A percentile compares a stretch with the other conserved stretches of the same genome.
Evolutionary conservation across 2,329 filamentous ascomycete species (phyloP).

Genomic region (Fusarium sp.): DNA sequence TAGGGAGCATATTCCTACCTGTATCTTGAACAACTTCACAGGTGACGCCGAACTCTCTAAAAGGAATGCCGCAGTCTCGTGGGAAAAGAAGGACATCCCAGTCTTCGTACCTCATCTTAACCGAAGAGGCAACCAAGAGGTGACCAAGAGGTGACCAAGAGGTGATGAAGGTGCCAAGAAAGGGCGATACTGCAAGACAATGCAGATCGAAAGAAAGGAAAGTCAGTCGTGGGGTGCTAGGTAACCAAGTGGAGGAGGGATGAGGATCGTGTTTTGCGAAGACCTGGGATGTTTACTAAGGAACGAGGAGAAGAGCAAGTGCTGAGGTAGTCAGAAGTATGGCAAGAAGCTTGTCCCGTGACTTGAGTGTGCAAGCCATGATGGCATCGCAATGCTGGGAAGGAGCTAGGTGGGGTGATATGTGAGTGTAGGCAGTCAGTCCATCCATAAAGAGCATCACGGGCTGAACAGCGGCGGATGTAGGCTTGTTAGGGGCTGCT

Average conservation of each 20-base stretch:
- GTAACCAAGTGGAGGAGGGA: slow-evolving; percentile 3
- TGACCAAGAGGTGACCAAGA: slow-evolving; percentile 1
- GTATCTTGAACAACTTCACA: slow-evolving; percentile 75
- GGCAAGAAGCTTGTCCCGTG: slow-evolving; percentile 4
- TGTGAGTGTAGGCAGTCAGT: not conserved
- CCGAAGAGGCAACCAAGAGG: slow-evolving; percentile 40
- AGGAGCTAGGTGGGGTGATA: slow-evolving; percentile 5
- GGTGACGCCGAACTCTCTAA: slow-evolving; percentile 85
- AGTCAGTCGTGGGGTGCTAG: not conserved
- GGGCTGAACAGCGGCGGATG: not conserved
- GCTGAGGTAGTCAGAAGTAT: not conserved
- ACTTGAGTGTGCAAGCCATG: not conserved
- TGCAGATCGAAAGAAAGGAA: not conserved
- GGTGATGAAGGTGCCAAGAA: slow-evolving; percentile 7
- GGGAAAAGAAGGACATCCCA: slow-evolving; percentile 91
- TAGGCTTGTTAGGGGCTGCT: not conserved
- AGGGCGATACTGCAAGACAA: slow-evolving; percentile 10
- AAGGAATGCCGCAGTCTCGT: slow-evolving; percentile 71
- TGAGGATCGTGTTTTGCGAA: not conserved
- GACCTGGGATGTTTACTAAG: not conserved
- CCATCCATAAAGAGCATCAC: not conserved
- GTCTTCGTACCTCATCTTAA: slow-evolving; percentile 81
- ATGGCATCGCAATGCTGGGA: not conserved
- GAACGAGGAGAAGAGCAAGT: not conserved
- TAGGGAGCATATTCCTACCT: slow-evolving; percentile 48